Evolutionary conservation across 192 early-diverging fungal species (phyloP), one percentile per base, ranked within the genome.

Genomic region (Mortierella claussenii): DNA sequence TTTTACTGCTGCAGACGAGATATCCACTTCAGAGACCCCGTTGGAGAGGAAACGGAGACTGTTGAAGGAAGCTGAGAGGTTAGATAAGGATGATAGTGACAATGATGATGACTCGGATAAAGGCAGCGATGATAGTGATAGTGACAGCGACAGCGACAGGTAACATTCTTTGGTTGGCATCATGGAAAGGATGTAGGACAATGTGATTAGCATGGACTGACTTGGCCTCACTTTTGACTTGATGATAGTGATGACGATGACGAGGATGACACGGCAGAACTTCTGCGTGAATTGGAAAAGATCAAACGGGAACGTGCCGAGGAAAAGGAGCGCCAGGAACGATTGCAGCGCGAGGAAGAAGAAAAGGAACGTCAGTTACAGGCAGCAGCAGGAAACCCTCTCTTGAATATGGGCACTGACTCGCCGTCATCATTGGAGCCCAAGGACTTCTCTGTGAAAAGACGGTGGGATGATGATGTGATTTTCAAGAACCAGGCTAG

Each of bases 391-490:
- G 94, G 92, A 9, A 98, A 98, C 79, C 97, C 96, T 10, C 64
- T 98, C 42, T 81, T 99, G 52, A 80, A 87, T n/a, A 57, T 82
- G 36, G 68, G 60, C 5, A 63, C 34, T 11, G 36, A 51, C 17
- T 17, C 26, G 15, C n/a, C n/a, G n/a, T n/a, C n/a, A n/a, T n/a
- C n/a, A n/a, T n/a, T n/a, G n/a, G 58, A 63, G 62, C 80, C 75
- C 36, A 81, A 61, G 65, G 89, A 88, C 78, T 97, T 93, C 74
- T 90, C 74, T 34, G 93, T 97, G 28, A 97, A 97, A 85, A 78
- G 95, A 53, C 88, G 94, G 53, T 98, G 96, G 97, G 96, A 99
- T 74, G 96, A 99, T 58, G 97, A 99, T 79, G 97, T 99, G 37
- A 90, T 99, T 36, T 99, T 99, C 80, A 94, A 94, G 68, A 98